A percentile compares a stretch with the other conserved stretches of the same genome.
Evolutionary conservation across 208 protist species (phyloP).

Genomic region (Leishmania aethiopica): DNA sequence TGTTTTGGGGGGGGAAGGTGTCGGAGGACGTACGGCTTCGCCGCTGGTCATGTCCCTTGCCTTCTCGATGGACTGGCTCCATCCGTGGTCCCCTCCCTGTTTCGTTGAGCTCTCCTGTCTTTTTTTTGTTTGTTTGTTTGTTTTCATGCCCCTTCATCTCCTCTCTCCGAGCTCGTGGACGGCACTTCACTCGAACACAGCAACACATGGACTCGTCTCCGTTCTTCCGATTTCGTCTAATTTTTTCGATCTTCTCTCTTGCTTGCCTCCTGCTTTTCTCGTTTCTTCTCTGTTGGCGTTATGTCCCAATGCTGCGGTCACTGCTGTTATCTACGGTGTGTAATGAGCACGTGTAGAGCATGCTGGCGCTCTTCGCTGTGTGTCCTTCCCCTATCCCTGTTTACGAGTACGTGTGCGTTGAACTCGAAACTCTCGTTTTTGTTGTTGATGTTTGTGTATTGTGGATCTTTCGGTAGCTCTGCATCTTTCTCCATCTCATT

Average conservation of each 20-base stretch:
- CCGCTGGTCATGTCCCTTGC: background rate
- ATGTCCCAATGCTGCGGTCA: background rate
- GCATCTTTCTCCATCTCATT: background rate
- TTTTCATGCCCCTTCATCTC: background rate
- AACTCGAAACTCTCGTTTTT: background rate
- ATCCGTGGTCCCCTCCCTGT: background rate
- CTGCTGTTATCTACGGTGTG: constrained; percentile 1
- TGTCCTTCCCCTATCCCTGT: background rate
- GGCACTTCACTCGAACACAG: background rate
- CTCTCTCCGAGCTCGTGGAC: background rate
- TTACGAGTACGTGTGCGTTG: background rate
- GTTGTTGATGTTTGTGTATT: background rate
- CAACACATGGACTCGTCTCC: background rate
- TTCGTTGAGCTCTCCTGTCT: background rate
- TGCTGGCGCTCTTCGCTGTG: background rate
- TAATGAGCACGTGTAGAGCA: background rate
- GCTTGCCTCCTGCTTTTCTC: background rate
- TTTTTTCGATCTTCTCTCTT: background rate
- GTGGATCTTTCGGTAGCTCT: background rate
- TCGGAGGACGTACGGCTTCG: background rate
- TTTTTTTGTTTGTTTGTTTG: background rate
- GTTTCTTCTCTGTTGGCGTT: background rate
- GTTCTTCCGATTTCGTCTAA: background rate
- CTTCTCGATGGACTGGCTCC: background rate
- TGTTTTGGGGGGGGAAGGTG: background rate